Conservation (phyloP, 106 monocot species). For the Xerophyta viscosa region DNA sequence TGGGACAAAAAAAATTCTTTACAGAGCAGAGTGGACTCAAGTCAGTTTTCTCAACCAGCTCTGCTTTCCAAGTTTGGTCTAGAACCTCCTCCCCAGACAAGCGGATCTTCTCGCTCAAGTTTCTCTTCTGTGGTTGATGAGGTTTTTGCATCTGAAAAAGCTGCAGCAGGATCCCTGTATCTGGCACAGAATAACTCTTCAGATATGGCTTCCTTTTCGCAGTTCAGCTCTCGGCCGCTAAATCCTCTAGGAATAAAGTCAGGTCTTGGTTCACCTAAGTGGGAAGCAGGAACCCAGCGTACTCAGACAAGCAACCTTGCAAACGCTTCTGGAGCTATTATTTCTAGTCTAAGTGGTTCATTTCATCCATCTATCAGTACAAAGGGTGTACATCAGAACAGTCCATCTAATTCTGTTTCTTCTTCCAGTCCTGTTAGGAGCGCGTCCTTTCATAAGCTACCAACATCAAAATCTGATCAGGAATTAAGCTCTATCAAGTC, state of each 20-base stretch:
- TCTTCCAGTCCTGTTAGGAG: slow-evolving; percentile 37
- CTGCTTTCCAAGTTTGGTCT: slow-evolving; percentile 24
- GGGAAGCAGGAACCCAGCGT: slow-evolving; percentile 33
- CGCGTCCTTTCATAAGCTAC: slow-evolving; percentile 26
- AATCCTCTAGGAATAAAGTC: slow-evolving; percentile 25
- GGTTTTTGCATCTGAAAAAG: slow-evolving; percentile 73
- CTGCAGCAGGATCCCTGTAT: slow-evolving; percentile 13
- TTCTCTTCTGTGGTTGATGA: slow-evolving; percentile 95
- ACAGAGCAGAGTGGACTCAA: slow-evolving; percentile 16
- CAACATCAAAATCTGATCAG: slow-evolving; percentile 60
- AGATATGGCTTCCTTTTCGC: slow-evolving; percentile 20
- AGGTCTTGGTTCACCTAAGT: slow-evolving; percentile 30
- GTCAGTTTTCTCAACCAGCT: slow-evolving; percentile 23
- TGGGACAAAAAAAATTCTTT: slow-evolving; percentile 45
- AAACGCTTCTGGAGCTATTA: slow-evolving; percentile 17
- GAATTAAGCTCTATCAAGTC: slow-evolving; percentile 39
- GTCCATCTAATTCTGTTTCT: slow-evolving; percentile 14
- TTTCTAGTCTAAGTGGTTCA: slow-evolving; percentile 17
- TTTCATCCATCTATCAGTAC: slow-evolving; percentile 24
- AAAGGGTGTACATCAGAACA: slow-evolving; percentile 30
- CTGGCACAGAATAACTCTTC: slow-evolving; percentile 23
- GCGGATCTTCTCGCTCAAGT: slow-evolving; percentile 35
- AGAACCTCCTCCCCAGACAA: slow-evolving; percentile 32
- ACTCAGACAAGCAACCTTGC: slow-evolving; percentile 24
- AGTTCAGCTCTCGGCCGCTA: slow-evolving; percentile 15